Percentiles rank a stretch among this genome's conserved stretches.
Evolutionary conservation across 108 stramenopile genomes (phyloP).

Genomic region (Skeletonema marinoi): DNA sequence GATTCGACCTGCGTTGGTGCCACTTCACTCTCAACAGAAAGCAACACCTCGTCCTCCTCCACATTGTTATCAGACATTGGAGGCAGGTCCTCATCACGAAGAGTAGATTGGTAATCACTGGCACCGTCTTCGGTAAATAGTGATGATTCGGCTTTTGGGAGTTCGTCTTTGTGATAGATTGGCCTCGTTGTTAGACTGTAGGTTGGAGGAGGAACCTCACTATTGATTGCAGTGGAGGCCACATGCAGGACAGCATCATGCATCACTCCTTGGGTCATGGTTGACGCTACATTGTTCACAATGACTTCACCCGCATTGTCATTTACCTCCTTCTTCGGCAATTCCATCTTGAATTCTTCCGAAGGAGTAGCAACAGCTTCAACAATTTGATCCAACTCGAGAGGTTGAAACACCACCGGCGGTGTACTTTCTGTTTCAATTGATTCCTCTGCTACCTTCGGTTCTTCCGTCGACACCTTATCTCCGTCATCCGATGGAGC

Average conservation of each 20-base stretch:
- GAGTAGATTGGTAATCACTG: conserved; percentile 30
- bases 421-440: background rate
- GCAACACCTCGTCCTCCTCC: background rate
- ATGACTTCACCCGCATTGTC: background rate
- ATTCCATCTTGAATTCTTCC: background rate
- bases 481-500: background rate
- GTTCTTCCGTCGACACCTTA: background rate
- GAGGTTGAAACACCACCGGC: background rate
- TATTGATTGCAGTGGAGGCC: background rate
- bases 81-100: conserved; percentile 35
- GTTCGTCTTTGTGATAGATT: background rate
- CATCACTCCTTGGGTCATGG: background rate
- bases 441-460: background rate
- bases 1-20: background rate
- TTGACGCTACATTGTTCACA: background rate
- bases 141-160: conserved; percentile 30
- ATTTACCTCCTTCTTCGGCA: background rate
- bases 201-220: conserved; percentile 12
- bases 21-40: background rate
- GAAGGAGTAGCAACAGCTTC: background rate
- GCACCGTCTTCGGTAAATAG: conserved; percentile 35
- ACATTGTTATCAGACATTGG: background rate
- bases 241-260: background rate
- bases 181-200: conserved; percentile 16
- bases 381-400: background rate